Percentiles rank a stretch among this genome's conserved stretches.
These are phyloP conservation scores for Glomus cerebriforme DNA, from an alignment of 192 early-diverging fungal species.

Conservation along the genomic window DNA sequence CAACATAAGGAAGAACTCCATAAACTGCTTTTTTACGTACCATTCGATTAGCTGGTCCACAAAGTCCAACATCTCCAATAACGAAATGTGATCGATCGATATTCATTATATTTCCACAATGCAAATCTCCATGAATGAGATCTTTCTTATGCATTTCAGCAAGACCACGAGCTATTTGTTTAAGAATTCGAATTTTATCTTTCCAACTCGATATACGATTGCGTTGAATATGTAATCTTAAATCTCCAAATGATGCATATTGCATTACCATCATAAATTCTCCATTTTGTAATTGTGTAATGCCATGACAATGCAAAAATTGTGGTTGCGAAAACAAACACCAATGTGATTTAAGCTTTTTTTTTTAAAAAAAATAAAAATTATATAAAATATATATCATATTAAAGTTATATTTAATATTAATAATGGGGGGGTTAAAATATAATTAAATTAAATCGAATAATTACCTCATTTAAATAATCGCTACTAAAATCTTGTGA, in stretches of 20 bases:
- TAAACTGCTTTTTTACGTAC: constrained; percentile 18
- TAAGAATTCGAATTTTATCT: constrained; percentile 33
- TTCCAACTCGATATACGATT: constrained; percentile 35
- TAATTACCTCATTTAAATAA: constrained; percentile 39
- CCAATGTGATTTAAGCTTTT: constrained; percentile 29
- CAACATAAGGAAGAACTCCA: constrained; percentile 44
- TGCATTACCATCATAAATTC: constrained; percentile 49
- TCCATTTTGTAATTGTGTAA: constrained; percentile 42
- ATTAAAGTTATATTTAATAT: neutral
- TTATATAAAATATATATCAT: constrained; percentile 38
- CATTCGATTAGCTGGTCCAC: constrained; percentile 35
- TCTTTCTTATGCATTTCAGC: constrained; percentile 45
- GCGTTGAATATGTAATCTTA: constrained; percentile 39
- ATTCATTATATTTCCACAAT: constrained; percentile 49
- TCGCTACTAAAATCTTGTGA: constrained; percentile 35
- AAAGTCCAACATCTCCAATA: constrained; percentile 41
- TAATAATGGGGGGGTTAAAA: neutral
- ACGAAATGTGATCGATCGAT: constrained; percentile 42
- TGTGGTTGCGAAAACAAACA: constrained; percentile 5
- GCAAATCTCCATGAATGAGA: constrained; percentile 48
- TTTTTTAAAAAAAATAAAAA: constrained; percentile 25
- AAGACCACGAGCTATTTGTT: constrained; percentile 38
- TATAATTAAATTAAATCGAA: neutral
- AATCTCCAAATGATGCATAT: constrained; percentile 40
- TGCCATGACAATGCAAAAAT: constrained; percentile 37